A percentile compares a stretch with the other conserved stretches of the same genome.
phyloP scores from a whole-genome alignment of 495 filamentous ascomycete genomes.

The Xylaria acuta region DNA sequence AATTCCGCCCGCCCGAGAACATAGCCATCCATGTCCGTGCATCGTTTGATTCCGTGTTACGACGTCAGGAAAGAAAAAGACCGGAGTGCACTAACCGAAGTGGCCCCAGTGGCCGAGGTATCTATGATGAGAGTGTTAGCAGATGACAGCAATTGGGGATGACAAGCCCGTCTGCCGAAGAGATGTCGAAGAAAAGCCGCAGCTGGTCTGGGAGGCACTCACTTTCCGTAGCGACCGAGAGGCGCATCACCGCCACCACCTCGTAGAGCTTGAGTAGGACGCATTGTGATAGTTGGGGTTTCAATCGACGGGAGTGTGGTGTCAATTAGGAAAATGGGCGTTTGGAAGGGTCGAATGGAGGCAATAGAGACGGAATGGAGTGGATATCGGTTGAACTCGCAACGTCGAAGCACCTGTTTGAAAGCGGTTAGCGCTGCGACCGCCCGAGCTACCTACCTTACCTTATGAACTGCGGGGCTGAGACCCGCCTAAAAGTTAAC shows the following conservation, averaged over 20 bases:
- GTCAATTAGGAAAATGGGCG: constrained; percentile 40
- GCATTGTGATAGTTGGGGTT: constrained; percentile 63
- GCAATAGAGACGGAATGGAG: constrained; percentile 38
- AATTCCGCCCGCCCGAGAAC: background rate
- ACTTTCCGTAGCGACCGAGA: constrained; percentile 73
- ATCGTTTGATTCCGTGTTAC: constrained; percentile 8
- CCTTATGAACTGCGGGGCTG: no score
- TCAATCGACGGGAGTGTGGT: constrained; percentile 35
- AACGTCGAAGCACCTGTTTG: constrained; percentile 33
- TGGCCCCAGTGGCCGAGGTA: constrained; percentile 86
- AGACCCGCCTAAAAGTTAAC: constrained; percentile 18
- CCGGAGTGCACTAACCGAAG: constrained; percentile 69
- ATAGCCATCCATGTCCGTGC: background rate
- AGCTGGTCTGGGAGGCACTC: constrained; percentile 52
- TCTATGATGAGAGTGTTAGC: constrained; percentile 60
- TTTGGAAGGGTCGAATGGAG: constrained; percentile 9
- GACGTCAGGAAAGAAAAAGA: background rate
- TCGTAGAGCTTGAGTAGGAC: constrained; percentile 55
- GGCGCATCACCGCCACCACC: constrained; percentile 63
- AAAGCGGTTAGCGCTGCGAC: constrained; percentile 2
- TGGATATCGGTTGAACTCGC: constrained; percentile 30
- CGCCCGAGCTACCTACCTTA: no score
- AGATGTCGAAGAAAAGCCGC: constrained; percentile 32
- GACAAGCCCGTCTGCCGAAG: background rate
- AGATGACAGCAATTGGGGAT: constrained; percentile 1